These are phyloP conservation scores for Hymenoscyphus albidus DNA, from an alignment of 2,329 filamentous ascomycete genomes.

Conservation along the genomic window DNA sequence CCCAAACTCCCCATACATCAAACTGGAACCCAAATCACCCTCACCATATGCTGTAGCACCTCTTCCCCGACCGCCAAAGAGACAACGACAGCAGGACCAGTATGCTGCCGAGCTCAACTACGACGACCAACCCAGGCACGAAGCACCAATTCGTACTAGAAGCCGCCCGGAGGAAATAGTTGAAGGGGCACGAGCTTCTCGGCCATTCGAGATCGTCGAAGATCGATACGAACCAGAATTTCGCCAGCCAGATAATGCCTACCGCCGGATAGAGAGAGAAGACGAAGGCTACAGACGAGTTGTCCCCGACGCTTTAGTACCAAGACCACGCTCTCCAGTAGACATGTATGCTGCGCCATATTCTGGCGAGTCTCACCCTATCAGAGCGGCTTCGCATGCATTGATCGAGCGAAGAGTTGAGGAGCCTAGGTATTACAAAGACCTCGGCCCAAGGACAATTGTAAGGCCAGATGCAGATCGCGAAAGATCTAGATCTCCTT, in stretches of 20 bases:
- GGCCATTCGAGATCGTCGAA: conserved; percentile 24
- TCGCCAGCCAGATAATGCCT: conserved; percentile 25
- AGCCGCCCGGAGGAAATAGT: conserved; percentile 21
- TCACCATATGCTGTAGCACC: conserved; percentile 54
- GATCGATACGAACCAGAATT: conserved; percentile 27
- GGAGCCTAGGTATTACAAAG: conserved; percentile 42
- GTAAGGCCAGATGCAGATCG: conserved; percentile 47
- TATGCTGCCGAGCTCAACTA: conserved; percentile 42
- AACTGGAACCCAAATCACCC: conserved; percentile 60
- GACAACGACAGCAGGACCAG: conserved; percentile 47
- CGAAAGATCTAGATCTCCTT: conserved; percentile 47
- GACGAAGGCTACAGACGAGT: conserved; percentile 28
- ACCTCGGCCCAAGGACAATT: conserved; percentile 45
- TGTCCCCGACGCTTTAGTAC: conserved; percentile 22
- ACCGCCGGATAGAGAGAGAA: conserved; percentile 30
- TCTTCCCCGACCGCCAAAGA: conserved; percentile 54
- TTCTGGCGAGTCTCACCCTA: conserved; percentile 24
- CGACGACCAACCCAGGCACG: conserved; percentile 43
- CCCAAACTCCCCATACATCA: conserved; percentile 53
- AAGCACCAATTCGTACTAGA: conserved; percentile 30
- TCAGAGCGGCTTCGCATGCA: conserved; percentile 29
- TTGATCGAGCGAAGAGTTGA: conserved; percentile 30
- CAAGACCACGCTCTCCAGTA: conserved; percentile 29
- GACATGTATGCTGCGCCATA: conserved; percentile 23
- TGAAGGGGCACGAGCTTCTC: conserved; percentile 21